Evolutionary conservation across 805 yeast species (phyloP).

Genomic region (Candida krabiensis): DNA sequence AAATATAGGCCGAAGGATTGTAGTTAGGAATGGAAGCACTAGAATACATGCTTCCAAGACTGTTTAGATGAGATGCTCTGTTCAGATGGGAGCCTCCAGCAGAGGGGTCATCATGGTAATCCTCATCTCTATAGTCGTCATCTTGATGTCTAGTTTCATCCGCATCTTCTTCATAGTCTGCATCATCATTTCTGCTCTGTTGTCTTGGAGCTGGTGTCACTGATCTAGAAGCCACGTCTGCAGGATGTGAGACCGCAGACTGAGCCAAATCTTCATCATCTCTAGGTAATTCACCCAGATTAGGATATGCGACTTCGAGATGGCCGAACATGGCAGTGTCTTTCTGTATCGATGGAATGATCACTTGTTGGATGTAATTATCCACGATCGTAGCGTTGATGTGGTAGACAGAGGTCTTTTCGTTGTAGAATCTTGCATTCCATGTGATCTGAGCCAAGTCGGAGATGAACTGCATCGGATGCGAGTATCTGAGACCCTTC

Average conservation of each 20-base stretch:
- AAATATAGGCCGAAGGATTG: conserved; percentile 28
- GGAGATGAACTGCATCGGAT: conserved; percentile 66
- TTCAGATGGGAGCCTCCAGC: conserved; percentile 1
- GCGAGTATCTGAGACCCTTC: conserved; percentile 51
- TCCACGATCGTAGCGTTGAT: conserved; percentile 65
- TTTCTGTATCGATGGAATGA: conserved; percentile 47
- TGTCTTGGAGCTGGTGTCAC: not conserved
- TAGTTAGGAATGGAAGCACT: conserved; percentile 18
- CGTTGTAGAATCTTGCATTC: conserved; percentile 87
- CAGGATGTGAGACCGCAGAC: conserved; percentile 4
- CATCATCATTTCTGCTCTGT: conserved; percentile 16
- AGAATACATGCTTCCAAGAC: conserved; percentile 6
- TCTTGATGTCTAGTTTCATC: conserved; percentile 24
- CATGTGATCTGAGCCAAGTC: conserved; percentile 85
- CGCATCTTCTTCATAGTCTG: conserved; percentile 19
- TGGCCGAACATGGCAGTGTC: conserved; percentile 39
- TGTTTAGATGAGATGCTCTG: conserved; percentile 5
- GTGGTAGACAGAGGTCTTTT: conserved; percentile 64
- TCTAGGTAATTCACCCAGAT: conserved; percentile 65
- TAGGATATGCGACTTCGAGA: conserved; percentile 50
- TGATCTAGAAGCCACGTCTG: conserved; percentile 2
- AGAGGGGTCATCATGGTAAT: conserved; percentile 13
- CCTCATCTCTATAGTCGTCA: conserved; percentile 23
- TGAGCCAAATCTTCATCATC: conserved; percentile 12
- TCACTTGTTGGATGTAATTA: conserved; percentile 43